These are phyloP conservation scores for Fusarium denticulatum DNA, from an alignment of 2,329 filamentous ascomycete species.

Conservation along the genomic window DNA sequence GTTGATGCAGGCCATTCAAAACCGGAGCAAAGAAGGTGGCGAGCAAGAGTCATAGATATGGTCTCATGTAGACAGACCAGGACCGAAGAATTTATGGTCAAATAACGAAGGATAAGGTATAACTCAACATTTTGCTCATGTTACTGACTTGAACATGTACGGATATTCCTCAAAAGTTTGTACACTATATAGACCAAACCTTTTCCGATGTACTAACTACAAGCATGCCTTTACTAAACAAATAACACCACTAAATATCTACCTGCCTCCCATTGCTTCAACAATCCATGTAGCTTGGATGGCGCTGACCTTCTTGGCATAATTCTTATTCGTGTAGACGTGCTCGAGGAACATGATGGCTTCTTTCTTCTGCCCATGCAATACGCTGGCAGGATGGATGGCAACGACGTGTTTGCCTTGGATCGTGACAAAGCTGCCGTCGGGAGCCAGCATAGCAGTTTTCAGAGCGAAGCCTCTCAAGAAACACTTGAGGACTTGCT, in stretches of 20 bases:
- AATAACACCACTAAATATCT: not conserved
- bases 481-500: constrained; percentile 68
- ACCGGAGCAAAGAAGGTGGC: constrained; percentile 43
- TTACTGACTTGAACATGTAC: not conserved
- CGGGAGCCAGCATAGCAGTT: constrained; percentile 68
- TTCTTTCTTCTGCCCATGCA: constrained; percentile 71
- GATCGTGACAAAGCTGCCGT: constrained; percentile 69
- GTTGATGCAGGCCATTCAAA: constrained; percentile 83
- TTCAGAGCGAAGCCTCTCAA: constrained; percentile 68
- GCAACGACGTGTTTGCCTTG: constrained; percentile 69
- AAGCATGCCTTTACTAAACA: not conserved
- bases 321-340: constrained; percentile 73
- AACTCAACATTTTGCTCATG: not conserved
- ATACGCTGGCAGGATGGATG: constrained; percentile 70
- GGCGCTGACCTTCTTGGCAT: constrained; percentile 72
- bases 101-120: not conserved
- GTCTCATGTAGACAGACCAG: constrained; percentile 14
- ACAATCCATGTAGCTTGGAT: constrained; percentile 69
- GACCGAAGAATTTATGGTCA: not conserved
- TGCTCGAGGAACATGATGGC: constrained; percentile 76
- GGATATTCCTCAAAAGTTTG: not conserved
- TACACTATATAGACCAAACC: constrained; percentile 28
- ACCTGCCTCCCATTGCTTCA: constrained; percentile 55
- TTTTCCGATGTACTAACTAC: constrained; percentile 16
- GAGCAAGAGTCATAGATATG: constrained; percentile 41